Percentiles rank a stretch among this genome's conserved stretches.
Evolutionary conservation across 2,329 filamentous ascomycete species (phyloP).

Genomic region (Camptophora hylomeconis): DNA sequence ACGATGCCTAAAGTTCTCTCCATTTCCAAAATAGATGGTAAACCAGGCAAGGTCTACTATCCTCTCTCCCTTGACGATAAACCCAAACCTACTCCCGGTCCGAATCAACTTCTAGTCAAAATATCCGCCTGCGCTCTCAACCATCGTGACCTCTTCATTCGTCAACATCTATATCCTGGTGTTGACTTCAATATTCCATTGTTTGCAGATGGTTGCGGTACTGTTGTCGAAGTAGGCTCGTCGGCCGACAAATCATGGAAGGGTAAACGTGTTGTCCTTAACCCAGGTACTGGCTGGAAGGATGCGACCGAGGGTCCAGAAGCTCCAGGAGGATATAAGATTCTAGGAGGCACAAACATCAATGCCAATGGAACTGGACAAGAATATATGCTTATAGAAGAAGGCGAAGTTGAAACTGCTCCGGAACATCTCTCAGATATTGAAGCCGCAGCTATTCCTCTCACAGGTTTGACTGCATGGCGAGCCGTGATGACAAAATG

Average conservation of each 20-base stretch:
- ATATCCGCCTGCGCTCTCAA: constrained; percentile 75
- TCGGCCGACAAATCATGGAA: constrained; percentile 40
- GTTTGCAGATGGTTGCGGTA: constrained; percentile 69
- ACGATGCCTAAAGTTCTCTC: constrained; percentile 33
- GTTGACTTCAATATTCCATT: constrained; percentile 68
- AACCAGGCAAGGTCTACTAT: constrained; percentile 72
- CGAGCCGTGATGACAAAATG: constrained; percentile 71
- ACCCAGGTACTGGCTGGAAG: constrained; percentile 67
- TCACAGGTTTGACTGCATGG: constrained; percentile 82
- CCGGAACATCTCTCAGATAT: constrained; percentile 58
- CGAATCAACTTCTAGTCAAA: constrained; percentile 59
- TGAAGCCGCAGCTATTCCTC: constrained; percentile 72
- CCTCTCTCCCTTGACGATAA: constrained; percentile 42
- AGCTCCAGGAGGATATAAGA: constrained; percentile 40
- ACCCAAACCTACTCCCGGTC: constrained; percentile 49
- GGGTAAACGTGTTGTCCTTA: constrained; percentile 61
- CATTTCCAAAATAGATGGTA: constrained; percentile 38
- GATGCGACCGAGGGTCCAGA: constrained; percentile 62
- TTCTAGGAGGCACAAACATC: constrained; percentile 55
- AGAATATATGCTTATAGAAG: constrained; percentile 58
- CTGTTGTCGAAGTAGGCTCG: constrained; percentile 53
- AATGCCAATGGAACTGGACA: constrained; percentile 58
- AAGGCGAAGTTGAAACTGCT: constrained; percentile 60
- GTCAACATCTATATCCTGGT: constrained; percentile 79
- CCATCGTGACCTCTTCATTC: constrained; percentile 89